Percentiles rank a stretch among this genome's conserved stretches.
Evolutionary conservation across 805 yeast species (phyloP).

Genomic region (Lipomyces sp.): DNA sequence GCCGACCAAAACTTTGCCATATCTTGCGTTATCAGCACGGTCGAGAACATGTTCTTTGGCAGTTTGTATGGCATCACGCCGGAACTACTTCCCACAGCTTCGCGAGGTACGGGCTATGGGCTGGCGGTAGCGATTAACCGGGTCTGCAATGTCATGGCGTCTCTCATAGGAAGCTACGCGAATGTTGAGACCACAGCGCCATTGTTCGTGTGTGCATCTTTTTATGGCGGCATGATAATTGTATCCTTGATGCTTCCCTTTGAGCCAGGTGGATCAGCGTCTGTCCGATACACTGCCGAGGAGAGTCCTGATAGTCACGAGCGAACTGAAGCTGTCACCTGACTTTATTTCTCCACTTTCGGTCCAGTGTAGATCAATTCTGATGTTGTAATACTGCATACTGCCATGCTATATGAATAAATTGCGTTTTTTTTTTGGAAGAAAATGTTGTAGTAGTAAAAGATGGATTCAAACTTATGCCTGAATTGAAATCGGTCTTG

Average conservation of each 20-base stretch:
- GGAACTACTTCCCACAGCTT: constrained; percentile 50
- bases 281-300: background rate
- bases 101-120: constrained; percentile 55
- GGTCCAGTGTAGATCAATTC: no score
- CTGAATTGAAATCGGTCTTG: no score
- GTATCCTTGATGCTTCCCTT: constrained; percentile 55
- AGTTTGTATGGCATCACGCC: constrained; percentile 58
- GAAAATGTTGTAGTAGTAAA: no score
- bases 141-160: constrained; percentile 54
- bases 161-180: constrained; percentile 55
- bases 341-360: no score
- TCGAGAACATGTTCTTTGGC: constrained; percentile 46
- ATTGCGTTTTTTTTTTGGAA: no score
- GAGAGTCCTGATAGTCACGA: no score
- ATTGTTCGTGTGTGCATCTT: constrained; percentile 54
- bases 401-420: no score
- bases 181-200: constrained; percentile 56
- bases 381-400: no score
- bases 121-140: constrained; percentile 55
- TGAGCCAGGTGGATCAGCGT: constrained; percentile 48
- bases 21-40: constrained; percentile 45
- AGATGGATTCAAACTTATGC: no score
- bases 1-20: constrained; percentile 58
- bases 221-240: constrained; percentile 53
- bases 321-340: no score